phyloP scores from a whole-genome alignment of 148 eudicot species.

The Vaccinium vitisidaea region DNA sequence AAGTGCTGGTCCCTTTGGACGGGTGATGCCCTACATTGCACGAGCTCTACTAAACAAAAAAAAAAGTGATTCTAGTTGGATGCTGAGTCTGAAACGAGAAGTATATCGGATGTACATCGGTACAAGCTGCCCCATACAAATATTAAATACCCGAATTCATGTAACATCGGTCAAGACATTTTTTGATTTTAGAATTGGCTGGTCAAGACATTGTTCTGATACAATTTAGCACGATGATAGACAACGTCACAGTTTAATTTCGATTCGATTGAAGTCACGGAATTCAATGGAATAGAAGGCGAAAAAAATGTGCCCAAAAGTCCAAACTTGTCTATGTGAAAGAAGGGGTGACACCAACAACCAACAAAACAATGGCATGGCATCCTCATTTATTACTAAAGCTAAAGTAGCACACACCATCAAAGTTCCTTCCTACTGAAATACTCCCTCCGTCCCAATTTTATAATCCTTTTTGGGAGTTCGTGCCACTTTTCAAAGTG shows the following conservation, averaged over 20 bases:
- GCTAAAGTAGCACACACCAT: not conserved
- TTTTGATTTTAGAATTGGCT: no score
- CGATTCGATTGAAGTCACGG: not conserved
- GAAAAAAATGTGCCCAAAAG: not conserved
- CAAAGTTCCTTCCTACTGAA: not conserved
- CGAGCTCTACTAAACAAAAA: not conserved
- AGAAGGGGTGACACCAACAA: not conserved
- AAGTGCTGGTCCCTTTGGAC: not conserved
- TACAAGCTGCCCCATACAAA: not conserved
- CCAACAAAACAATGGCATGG: not conserved
- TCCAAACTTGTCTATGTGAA: not conserved
- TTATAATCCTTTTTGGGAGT: no score
- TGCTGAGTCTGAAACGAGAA: not conserved
- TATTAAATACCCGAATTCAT: not conserved
- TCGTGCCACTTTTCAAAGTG: no score
- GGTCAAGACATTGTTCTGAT: not conserved
- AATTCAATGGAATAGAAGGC: not conserved
- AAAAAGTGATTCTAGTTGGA: not conserved
- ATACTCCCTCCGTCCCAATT: no score
- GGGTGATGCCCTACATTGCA: not conserved
- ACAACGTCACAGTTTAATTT: not conserved
- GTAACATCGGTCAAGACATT: not conserved
- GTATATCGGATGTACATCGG: fast-evolving
- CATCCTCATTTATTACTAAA: not conserved
- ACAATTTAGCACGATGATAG: not conserved